Conservation (phyloP, 2,329 filamentous ascomycete species). For the Scedosporium minutisporum region DNA sequence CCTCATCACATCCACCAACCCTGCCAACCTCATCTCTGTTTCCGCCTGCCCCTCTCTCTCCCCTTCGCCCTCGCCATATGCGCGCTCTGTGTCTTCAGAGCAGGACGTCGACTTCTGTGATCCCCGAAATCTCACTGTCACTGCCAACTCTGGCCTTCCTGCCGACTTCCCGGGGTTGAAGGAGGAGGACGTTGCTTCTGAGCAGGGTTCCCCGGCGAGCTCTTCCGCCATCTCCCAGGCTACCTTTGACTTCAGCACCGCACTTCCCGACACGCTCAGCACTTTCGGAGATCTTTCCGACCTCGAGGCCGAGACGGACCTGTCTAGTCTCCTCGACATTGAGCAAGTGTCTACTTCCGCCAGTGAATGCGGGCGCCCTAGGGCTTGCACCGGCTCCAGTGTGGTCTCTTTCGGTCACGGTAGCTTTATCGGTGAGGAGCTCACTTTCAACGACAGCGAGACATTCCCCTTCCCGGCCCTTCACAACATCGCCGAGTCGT, state of each 20-base stretch:
- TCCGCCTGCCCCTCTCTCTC: constrained; percentile 71
- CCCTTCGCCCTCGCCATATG: constrained; percentile 73
- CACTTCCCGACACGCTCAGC: constrained; percentile 51
- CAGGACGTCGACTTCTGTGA: constrained; percentile 81
- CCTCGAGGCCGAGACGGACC: constrained; percentile 84
- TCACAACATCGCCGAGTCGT: constrained; percentile 43
- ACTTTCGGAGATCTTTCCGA: constrained; percentile 81
- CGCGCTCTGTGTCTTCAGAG: constrained; percentile 58
- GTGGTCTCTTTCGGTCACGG: constrained; percentile 64
- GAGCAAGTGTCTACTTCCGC: constrained; percentile 22
- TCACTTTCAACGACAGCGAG: constrained; percentile 63
- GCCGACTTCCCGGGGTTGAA: constrained; percentile 58
- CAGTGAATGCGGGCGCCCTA: constrained; percentile 59
- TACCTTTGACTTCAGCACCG: constrained; percentile 42
- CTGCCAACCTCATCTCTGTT: constrained; percentile 61
- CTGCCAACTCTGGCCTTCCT: constrained; percentile 37
- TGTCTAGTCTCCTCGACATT: constrained; percentile 66
- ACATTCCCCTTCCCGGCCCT: constrained; percentile 51
- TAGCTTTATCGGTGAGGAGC: constrained; percentile 65
- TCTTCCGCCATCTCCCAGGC: constrained; percentile 24
- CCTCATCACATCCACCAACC: constrained; percentile 1
- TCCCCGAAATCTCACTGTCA: constrained; percentile 77
- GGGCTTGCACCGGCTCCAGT: constrained; percentile 58
- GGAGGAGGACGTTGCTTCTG: constrained; percentile 50
- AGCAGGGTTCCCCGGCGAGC: constrained; percentile 17